A percentile compares a stretch with the other conserved stretches of the same genome.
Evolutionary conservation across 768 basidiomycete species (phyloP).

Genomic region (Amanita muscaria): DNA sequence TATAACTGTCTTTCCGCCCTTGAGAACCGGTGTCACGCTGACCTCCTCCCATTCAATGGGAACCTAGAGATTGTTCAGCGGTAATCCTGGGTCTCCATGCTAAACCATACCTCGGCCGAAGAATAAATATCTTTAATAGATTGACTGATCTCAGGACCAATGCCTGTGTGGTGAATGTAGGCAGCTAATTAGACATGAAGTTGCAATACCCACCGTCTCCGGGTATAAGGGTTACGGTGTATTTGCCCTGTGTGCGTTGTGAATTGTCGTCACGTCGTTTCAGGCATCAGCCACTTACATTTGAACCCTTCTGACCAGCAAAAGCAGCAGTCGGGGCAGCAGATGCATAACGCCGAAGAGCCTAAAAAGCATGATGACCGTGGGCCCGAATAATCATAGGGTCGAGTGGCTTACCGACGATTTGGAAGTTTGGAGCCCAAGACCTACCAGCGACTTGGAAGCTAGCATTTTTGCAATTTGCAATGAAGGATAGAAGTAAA

Average conservation of each 20-base stretch:
- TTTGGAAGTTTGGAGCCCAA: constrained; percentile 45
- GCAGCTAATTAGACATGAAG: neutral
- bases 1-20: constrained; percentile 94
- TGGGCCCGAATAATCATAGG: neutral
- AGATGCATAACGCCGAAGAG: constrained; percentile 58
- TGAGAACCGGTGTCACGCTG: constrained; percentile 87
- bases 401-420: constrained; percentile 32
- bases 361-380: constrained; percentile 22
- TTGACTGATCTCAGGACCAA: constrained; percentile 97
- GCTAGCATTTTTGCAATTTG: constrained; percentile 41
- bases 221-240: constrained; percentile 91
- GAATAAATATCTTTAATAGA: constrained; percentile 90
- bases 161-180: constrained; percentile 46
- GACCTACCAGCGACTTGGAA: constrained; percentile 45
- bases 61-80: constrained; percentile 44
- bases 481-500: neutral
- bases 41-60: constrained; percentile 99
- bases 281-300: constrained; percentile 42
- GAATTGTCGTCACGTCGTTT: constrained; percentile 6
- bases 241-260: constrained; percentile 65
- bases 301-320: constrained; percentile 80
- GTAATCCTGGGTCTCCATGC: neutral
- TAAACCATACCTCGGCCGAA: constrained; percentile 59
- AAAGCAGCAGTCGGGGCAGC: constrained; percentile 83
- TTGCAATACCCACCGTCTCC: constrained; percentile 68